Conservation (phyloP, 768 basidiomycete genomes). For the Neoboletus magnificus region DNA sequence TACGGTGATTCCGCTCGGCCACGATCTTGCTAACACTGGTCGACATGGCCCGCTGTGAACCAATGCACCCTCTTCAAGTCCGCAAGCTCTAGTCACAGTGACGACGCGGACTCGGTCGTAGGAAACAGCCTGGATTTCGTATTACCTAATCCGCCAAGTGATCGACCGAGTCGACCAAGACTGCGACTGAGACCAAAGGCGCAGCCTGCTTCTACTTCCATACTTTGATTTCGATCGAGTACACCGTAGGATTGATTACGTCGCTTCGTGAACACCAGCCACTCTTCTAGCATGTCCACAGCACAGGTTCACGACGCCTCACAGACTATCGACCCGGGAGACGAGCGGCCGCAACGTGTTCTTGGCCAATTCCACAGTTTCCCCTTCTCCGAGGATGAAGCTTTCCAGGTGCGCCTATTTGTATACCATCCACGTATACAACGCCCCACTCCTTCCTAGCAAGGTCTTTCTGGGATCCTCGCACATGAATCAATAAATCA, state of each 20-base stretch:
- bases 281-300: constrained; percentile 14
- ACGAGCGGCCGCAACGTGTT: constrained; percentile 19
- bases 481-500: constrained; percentile 37
- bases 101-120: background rate
- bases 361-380: constrained; percentile 38
- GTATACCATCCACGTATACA: background rate
- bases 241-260: constrained; percentile 13
- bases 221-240: background rate
- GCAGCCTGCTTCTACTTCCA: background rate
- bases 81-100: background rate
- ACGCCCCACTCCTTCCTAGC: constrained; percentile 37
- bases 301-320: constrained; percentile 14
- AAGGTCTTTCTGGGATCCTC: constrained; percentile 61
- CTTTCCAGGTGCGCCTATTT: constrained; percentile 50
- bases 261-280: constrained; percentile 1
- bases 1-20: constrained; percentile 61
- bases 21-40: constrained; percentile 51
- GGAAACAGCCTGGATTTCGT: background rate
- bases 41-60: constrained; percentile 24
- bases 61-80: background rate
- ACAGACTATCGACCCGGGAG: constrained; percentile 9
- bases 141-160: constrained; percentile 17
- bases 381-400: constrained; percentile 55
- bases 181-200: background rate
- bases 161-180: constrained; percentile 10